Evolutionary conservation across 208 protist species (phyloP), one percentile per base, ranked within the genome.

Genomic region (Wallacemonas sp.): DNA sequence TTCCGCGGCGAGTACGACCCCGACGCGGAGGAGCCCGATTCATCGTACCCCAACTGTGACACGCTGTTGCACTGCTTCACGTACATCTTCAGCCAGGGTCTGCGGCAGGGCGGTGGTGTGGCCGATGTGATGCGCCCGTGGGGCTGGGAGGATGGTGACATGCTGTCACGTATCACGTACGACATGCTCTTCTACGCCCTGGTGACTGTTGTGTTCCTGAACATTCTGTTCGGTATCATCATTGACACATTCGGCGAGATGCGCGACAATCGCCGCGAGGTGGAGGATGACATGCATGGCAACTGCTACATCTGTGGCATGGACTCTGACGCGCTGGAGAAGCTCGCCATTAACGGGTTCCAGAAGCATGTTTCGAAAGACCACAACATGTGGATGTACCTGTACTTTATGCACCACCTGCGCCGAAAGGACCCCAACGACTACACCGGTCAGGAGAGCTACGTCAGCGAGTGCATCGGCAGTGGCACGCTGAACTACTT

Each of bases 381-480:
- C 54, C 97, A 98, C 81, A 96, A 98, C 76, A 91, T 98, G 85
- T 98, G 97, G 95, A 88, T 94, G 76, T 98, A 98, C 77, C 70
- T 98, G 14, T 96, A 94, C 84, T 98, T 97, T 47, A 88, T 93
- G 56, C 85, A 94, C 66, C 83, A 96, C 74, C 72, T 96, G 11
- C 76, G 80, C 39, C 74, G 76, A 33, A 96, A 95, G 70, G 78
- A 94, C 68, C 68, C 76, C 1, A 85, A 66, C 47, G 77, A 93
- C 14, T 94, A 83, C 64, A 96, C 83, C 6, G 92, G 92, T 2
- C 85, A 94, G 68, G 92, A 96, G 75, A 85, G 76, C 39, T 93
- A 94, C 73, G 88, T 95, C 2, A 58, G 78, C 47, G 66, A 57
- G 12, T 80, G 78, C 63, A 89, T 92, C 30, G 54, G 80, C 52